Conservation (phyloP, 176 grass and related monocot genomes). For the Leersia perrieri region DNA sequence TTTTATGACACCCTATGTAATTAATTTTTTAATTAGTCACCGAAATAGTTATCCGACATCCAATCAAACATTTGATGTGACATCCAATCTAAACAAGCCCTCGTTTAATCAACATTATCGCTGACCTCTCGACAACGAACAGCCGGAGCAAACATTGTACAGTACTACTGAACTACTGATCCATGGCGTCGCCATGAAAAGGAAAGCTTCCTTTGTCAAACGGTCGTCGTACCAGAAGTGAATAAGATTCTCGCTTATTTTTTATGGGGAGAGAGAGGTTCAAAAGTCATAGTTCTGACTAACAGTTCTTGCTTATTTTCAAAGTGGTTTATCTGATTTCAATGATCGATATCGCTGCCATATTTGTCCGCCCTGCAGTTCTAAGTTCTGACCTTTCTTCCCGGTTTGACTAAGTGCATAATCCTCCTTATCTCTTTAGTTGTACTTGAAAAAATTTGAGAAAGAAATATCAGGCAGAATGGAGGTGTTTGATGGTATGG, state of each 20-base stretch:
- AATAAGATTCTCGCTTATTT: background rate
- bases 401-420: background rate
- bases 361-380: background rate
- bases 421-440: background rate
- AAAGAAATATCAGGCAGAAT: background rate
- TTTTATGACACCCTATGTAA: too few species aligned
- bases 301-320: background rate
- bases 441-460: background rate
- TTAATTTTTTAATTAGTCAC: too few species aligned
- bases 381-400: background rate
- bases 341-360: background rate
- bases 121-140: conserved; percentile 18
- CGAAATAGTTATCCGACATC: too few species aligned
- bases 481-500: background rate
- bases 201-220: conserved; percentile 24
- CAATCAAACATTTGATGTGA: too few species aligned
- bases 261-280: too few species aligned
- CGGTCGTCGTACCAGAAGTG: conserved; percentile 15
- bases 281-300: too few species aligned
- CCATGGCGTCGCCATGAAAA: conserved; percentile 21
- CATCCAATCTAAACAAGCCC: too few species aligned
- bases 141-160: background rate
- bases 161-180: too few species aligned
- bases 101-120: conserved; percentile 13
- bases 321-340: background rate